Base-by-base conservation (phyloP, 2,329 filamentous ascomycete species). In the Microascus cirrosus region DNA sequence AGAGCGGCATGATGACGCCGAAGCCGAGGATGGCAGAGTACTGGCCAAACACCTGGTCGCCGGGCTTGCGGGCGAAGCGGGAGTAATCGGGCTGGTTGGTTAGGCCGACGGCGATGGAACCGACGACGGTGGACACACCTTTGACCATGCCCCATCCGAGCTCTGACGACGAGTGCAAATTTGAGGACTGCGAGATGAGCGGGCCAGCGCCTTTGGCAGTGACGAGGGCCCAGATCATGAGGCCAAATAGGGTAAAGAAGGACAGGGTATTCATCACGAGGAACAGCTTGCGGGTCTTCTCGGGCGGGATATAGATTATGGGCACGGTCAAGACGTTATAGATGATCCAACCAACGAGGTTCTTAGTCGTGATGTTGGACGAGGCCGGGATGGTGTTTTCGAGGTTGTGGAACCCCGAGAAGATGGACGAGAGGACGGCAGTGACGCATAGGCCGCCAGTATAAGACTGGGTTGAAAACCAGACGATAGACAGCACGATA, bases 11-110 rank as follows among this genome's bases (percentile, higher is more conserved):
- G 39, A 76, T 60, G 32, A 69, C 68, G 5, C 71, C 71, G 50
- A 73, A 69, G 22, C 73, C 63, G n/a, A 73, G 61, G 56, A 72
- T 66, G 25, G 65, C 66, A 60, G 72, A 71, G 36, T 63, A 64
- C 54, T 75, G 73, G 2, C 73, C 74, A 13, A 72, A 69, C 11
- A 78, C 69, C 55, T 73, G 72, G 54, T 72, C 68, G 11, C 70
- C 65, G 7, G 72, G 74, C 15, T 64, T 63, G 4, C 66, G 62
- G 3, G 73, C 70, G 59, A 76, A 77, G 7, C 75, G 70, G 2
- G 73, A 70, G 62, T 72, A 77, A 64, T 77, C 74, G 20, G 66
- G 69, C 60, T 74, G 74, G 61, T 76, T 79, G 15, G 71, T 71
- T 39, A 76, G 65, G 3, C 74, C 75, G 3, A 74, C 72, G 6